Evolutionary conservation across 179 eudicot genomes (phyloP).

Genomic region (Drosera spatulata): DNA sequence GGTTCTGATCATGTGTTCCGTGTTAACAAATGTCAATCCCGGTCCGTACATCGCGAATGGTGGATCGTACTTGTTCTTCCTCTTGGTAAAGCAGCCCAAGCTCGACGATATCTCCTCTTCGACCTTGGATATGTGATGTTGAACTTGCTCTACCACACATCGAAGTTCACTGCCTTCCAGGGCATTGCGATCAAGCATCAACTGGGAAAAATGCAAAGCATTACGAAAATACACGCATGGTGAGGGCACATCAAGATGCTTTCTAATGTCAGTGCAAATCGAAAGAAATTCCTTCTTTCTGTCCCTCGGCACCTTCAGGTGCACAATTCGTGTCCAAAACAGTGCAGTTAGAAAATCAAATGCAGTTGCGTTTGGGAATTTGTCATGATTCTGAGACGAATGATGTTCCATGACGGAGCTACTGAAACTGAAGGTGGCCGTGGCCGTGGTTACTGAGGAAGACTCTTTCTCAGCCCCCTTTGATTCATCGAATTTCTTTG

Average conservation of each 20-base stretch:
- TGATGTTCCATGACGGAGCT: conserved; percentile 12
- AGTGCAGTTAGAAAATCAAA: conserved; percentile 47
- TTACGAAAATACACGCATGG: conserved; percentile 50
- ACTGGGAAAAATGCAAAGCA: conserved; percentile 28
- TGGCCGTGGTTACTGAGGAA: conserved; percentile 13
- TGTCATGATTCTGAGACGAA: conserved; percentile 15
- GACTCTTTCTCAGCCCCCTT: conserved; percentile 9
- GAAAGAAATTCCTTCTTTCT: conserved; percentile 14
- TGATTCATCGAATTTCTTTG: conserved; percentile 5
- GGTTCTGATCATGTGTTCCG: conserved; percentile 31
- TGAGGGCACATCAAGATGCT: conserved; percentile 15
- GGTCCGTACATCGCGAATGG: conserved; percentile 38
- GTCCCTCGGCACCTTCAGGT: conserved; percentile 1
- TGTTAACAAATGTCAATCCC: conserved; percentile 35
- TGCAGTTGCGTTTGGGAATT: conserved; percentile 28
- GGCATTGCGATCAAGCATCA: conserved; percentile 6
- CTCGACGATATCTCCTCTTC: conserved; percentile 28
- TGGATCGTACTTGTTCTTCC: conserved; percentile 13
- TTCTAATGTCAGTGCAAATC: conserved; percentile 41
- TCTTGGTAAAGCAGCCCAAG: conserved; percentile 11
- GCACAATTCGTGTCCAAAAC: conserved; percentile 34
- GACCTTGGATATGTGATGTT: conserved; percentile 16
- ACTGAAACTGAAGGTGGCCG: conserved; percentile 41
- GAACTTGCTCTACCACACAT: conserved; percentile 18
- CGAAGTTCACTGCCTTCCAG: conserved; percentile 9